These are phyloP conservation scores for Camellia sinensis DNA, from an alignment of 148 eudicot species.

Conservation along the genomic window DNA sequence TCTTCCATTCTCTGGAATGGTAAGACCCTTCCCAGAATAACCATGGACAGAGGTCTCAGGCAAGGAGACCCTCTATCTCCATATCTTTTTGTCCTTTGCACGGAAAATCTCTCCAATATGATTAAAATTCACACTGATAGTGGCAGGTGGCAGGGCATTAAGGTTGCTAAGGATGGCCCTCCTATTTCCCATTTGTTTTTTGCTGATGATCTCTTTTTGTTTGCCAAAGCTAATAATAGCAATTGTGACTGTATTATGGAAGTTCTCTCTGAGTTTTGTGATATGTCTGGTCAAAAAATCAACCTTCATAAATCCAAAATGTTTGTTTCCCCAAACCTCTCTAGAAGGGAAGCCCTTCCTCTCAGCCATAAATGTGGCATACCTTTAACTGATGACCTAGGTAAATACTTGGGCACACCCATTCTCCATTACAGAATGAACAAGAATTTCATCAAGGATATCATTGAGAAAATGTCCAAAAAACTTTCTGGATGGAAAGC, in stretches of 20 bases:
- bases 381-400: background rate
- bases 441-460: too few relatives aligned
- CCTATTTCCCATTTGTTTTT: too few relatives aligned
- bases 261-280: background rate
- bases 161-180: background rate
- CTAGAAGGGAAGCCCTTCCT: background rate
- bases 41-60: too few relatives aligned
- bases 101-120: too few relatives aligned
- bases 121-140: background rate
- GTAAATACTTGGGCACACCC: background rate
- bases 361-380: background rate
- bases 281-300: background rate
- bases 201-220: background rate
- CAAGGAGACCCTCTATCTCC: too few relatives aligned
- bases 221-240: background rate
- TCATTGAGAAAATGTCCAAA: background rate
- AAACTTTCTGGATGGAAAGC: background rate
- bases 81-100: too few relatives aligned
- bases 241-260: background rate
- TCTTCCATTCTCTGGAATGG: too few relatives aligned
- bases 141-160: background rate
- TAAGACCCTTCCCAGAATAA: too few relatives aligned
- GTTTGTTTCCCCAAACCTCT: background rate
- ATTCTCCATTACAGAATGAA: background rate
- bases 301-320: background rate